phyloP scores from a whole-genome alignment of 2,329 filamentous ascomycete species.

The Colletotrichum chlorophyti region DNA sequence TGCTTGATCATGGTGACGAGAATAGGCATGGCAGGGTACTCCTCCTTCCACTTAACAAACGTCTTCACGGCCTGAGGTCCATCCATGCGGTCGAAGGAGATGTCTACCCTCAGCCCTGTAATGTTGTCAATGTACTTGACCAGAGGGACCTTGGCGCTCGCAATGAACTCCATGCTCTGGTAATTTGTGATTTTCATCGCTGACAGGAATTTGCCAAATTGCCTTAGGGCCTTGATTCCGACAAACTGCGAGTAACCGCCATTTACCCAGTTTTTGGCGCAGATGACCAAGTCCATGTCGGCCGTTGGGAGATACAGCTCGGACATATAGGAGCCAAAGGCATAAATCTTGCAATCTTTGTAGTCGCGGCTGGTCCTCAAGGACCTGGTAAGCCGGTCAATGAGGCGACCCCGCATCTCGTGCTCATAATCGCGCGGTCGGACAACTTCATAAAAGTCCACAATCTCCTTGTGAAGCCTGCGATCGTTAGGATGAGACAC shows the following conservation, averaged over 20 bases:
- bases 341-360: slow-evolving; percentile 67
- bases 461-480: slow-evolving; percentile 87
- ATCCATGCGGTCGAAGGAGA: slow-evolving; percentile 92
- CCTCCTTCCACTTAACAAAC: slow-evolving; percentile 78
- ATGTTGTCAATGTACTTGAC: slow-evolving; percentile 85
- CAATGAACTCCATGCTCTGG: slow-evolving; percentile 71
- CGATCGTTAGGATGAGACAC: background rate
- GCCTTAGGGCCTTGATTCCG: slow-evolving; percentile 63
- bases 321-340: slow-evolving; percentile 95
- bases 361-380: slow-evolving; percentile 63
- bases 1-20: slow-evolving; percentile 92
- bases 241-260: slow-evolving; percentile 57
- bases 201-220: slow-evolving; percentile 67
- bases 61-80: slow-evolving; percentile 83
- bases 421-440: slow-evolving; percentile 80
- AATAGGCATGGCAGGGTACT: slow-evolving; percentile 85
- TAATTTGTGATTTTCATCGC: slow-evolving; percentile 61
- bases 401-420: slow-evolving; percentile 73
- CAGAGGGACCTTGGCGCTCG: slow-evolving; percentile 83
- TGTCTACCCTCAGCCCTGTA: slow-evolving; percentile 85
- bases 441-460: slow-evolving; percentile 88
- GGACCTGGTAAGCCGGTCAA: slow-evolving; percentile 69
- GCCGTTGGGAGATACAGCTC: slow-evolving; percentile 75
- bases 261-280: slow-evolving; percentile 49
- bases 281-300: slow-evolving; percentile 92